Base-by-base conservation (phyloP, 2,329 filamentous ascomycete species). In the Aspergillus novoparasiticus region DNA sequence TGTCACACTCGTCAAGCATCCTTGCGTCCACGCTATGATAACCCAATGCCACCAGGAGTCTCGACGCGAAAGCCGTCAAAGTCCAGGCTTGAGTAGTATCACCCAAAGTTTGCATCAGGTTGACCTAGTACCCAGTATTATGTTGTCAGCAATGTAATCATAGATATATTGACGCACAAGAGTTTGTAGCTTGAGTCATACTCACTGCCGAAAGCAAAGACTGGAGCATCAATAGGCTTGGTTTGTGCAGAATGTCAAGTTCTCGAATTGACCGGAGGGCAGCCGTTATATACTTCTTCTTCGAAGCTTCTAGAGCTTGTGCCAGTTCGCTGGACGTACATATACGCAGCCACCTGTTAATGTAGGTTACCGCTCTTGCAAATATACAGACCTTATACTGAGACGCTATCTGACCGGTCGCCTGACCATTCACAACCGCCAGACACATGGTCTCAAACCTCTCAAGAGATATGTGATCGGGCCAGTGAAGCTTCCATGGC, bases 51-150 rank as follows among this genome's bases (percentile, higher is more conserved):
- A 57, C 55, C 28, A 57, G n/a, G n/a, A 57, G 11, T 23, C 55
- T 30, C 30, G 55, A 57, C 4, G 39, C 55, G 26, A 46, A 57
- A 5, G 55, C 41, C 41, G 55, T 57, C 4, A 57, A 36, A 16
- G 41, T 57, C 55, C 55, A 57, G 16, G 55, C 55, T 34, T 57
- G 55, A 32, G 36, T 32, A 12, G 55, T 45, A 46, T 57, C 55
- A 9, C 55, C 55, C 6, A 57, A 21, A 12, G 30, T 21, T 30
- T 57, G 55, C n/a, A 57, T 43, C 16, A 57, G 10, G 26, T 50
- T 50, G 26, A 30, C 46, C 46, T 50, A 30, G 46, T 5, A 26
- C 10, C 3, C 3, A 10, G 9, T 28, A 2, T 19, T 50, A 28
- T 6, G 12, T 50, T 50, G 21, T 50, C 26, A 28, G 8, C 30